phyloP scores from a whole-genome alignment of 305 asterid species.

The Fraxinus ornus region DNA sequence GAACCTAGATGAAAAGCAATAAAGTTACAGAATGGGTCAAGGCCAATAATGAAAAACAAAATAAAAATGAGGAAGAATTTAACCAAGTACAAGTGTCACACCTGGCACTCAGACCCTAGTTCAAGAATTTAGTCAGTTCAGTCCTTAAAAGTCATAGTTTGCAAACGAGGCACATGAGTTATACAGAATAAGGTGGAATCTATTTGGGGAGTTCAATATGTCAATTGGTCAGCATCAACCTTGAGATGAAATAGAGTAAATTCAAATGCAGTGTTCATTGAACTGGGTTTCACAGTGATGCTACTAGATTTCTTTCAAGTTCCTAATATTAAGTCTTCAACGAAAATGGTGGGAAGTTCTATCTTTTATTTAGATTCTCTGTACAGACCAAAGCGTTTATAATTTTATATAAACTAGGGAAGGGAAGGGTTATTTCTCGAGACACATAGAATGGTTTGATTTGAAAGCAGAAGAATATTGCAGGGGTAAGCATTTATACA shows the following conservation, averaged over 20 bases:
- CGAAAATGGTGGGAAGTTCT: not conserved
- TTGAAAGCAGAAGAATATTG: not conserved
- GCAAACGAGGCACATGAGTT: constrained; percentile 5
- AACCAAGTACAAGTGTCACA: not conserved
- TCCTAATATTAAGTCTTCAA: not conserved
- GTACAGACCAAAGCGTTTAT: not conserved
- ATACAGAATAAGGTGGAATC: not conserved
- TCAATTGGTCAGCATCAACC: not conserved
- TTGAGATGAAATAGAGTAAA: not conserved
- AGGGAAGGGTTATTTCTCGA: not conserved
- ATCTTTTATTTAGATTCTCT: not conserved
- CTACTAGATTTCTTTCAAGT: not conserved
- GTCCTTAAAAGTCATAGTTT: constrained; percentile 2
- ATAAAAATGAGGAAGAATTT: not conserved
- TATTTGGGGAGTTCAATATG: not conserved
- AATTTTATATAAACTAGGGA: not conserved
- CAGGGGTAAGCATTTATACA: not conserved
- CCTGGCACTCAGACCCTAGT: constrained; percentile 9
- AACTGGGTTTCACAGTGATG: not conserved
- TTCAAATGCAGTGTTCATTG: not conserved
- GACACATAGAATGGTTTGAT: not conserved
- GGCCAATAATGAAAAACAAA: constrained; percentile 1
- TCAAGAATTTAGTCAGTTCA: constrained; percentile 6
- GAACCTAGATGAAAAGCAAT: constrained; percentile 45
- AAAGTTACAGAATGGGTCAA: constrained; percentile 7